A percentile compares a stretch with the other conserved stretches of the same genome.
phyloP scores from a whole-genome alignment of 164 flowering plant genomes.

The Aristolochia californica region DNA sequence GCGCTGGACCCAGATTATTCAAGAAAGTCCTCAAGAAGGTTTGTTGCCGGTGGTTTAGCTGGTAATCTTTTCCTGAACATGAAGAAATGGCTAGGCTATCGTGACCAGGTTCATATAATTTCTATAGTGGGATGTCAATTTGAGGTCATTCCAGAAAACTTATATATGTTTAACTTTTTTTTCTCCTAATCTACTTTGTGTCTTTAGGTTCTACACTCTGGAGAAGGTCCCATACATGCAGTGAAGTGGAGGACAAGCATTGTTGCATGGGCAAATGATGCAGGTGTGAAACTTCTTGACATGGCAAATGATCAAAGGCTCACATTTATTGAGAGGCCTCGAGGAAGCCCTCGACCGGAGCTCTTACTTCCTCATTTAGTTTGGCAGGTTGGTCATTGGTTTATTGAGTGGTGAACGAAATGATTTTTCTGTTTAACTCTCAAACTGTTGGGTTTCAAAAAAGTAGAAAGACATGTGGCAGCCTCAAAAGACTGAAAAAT shows the following conservation, averaged over 20 bases:
- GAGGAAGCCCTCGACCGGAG: slow-evolving; percentile 88
- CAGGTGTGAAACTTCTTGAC: slow-evolving; percentile 94
- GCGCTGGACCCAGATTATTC: slow-evolving; percentile 88
- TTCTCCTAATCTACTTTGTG: no score
- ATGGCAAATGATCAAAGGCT: slow-evolving; percentile 82
- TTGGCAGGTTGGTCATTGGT: slow-evolving; percentile 76
- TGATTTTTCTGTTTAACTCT: background rate
- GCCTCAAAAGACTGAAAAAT: background rate
- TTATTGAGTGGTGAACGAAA: background rate
- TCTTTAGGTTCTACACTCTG: slow-evolving; percentile 82
- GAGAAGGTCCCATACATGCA: slow-evolving; percentile 97
- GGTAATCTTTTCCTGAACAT: slow-evolving; percentile 71
- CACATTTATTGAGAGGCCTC: slow-evolving; percentile 92
- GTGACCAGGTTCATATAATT: slow-evolving; percentile 67
- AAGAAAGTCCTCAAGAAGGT: slow-evolving; percentile 70
- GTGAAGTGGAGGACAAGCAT: slow-evolving; percentile 91
- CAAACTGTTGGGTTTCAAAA: no score
- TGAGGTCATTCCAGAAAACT: background rate
- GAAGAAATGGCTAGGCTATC: slow-evolving; percentile 86
- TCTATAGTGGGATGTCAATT: background rate
- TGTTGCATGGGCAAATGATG: slow-evolving; percentile 99
- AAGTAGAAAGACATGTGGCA: background rate
- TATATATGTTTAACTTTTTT: background rate
- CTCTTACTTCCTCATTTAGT: slow-evolving; percentile 84
- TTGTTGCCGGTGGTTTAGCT: slow-evolving; percentile 96